A percentile compares a stretch with the other conserved stretches of the same genome.
Conservation (phyloP, 306 rosid genomes). For the Trifolium subterraneum region DNA sequence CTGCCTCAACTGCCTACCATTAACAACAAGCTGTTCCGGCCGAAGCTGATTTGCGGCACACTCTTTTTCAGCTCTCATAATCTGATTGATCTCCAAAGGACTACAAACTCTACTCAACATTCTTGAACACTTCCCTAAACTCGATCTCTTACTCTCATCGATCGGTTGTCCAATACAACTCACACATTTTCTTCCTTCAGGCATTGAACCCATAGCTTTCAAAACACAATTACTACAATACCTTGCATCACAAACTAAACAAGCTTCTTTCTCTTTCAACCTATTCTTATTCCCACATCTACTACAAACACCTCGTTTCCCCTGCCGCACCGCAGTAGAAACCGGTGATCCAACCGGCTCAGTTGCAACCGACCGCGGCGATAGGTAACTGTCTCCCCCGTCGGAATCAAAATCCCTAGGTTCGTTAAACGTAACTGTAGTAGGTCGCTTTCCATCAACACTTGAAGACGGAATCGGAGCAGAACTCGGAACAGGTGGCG, state of each 20-base stretch:
- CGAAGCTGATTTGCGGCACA: conserved; percentile 81
- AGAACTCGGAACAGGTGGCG: conserved; percentile 40
- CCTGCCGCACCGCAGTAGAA: neutral
- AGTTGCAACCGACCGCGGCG: conserved; percentile 66
- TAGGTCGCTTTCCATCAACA: conserved; percentile 47
- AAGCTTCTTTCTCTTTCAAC: conserved; percentile 79
- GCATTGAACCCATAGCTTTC: conserved; percentile 97
- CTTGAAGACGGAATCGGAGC: conserved; percentile 17
- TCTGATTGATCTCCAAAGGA: conserved; percentile 86
- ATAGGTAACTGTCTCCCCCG: conserved; percentile 54
- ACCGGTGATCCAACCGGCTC: conserved; percentile 63
- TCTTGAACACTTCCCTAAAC: conserved; percentile 76
- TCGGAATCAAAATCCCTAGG: conserved; percentile 65
- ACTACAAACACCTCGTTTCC: conserved; percentile 64
- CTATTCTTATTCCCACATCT: conserved; percentile 77
- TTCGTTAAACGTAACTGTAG: conserved; percentile 61
- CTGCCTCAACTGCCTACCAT: conserved; percentile 72
- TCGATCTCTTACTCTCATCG: conserved; percentile 69
- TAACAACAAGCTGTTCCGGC: conserved; percentile 85
- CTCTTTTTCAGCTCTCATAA: conserved; percentile 87
- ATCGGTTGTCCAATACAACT: conserved; percentile 80
- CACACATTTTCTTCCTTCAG: conserved; percentile 90
- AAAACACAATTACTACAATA: conserved; percentile 76
- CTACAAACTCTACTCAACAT: conserved; percentile 76
- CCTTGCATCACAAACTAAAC: conserved; percentile 80